These are phyloP conservation scores for Leccinum huronense DNA, from an alignment of 1,284 basidiomycete genomes.

Conservation along the genomic window DNA sequence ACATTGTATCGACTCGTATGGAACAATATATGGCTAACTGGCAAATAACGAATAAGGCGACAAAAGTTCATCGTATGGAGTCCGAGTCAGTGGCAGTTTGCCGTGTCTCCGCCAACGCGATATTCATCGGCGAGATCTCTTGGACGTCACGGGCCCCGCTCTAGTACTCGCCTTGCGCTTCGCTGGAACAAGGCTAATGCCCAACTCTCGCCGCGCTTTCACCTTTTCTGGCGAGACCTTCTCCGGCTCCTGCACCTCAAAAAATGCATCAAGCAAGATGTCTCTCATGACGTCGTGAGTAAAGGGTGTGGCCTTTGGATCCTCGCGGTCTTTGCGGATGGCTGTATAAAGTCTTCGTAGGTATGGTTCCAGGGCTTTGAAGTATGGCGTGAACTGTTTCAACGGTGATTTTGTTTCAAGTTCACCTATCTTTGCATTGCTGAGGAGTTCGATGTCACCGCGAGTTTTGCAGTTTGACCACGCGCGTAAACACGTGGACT, in stretches of 20 bases:
- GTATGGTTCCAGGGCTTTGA: not conserved
- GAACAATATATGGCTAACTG: too few species aligned
- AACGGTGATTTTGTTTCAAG: not conserved
- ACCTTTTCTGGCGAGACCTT: not conserved
- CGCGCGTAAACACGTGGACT: not conserved
- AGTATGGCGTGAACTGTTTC: not conserved
- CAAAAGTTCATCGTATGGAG: too few species aligned
- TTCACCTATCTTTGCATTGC: not conserved
- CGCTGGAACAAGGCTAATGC: not conserved
- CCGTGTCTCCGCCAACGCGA: not conserved
- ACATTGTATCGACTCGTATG: too few species aligned
- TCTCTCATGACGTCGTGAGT: not conserved
- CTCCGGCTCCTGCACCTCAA: not conserved
- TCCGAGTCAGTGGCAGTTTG: not conserved
- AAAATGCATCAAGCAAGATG: slow-evolving; percentile 1
- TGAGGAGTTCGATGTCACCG: not conserved
- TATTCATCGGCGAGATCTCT: not conserved
- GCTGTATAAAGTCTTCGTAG: not conserved
- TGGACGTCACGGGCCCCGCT: not conserved
- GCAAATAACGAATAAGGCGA: too few species aligned
- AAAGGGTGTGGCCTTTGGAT: not conserved
- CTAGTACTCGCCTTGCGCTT: not conserved
- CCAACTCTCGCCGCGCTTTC: not conserved
- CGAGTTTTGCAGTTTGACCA: not conserved
- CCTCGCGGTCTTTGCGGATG: not conserved